These are phyloP conservation scores for rapeseed (Brassica napus) DNA, from an alignment of 345 rosid species.

Conservation along the genomic window Da-Ae NC_063450.1:30184501-30185000, in stretches of 20 bases:
- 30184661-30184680: not conserved
- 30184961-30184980: constrained; percentile 55
- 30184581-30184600: no score
- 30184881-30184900: constrained; percentile 60
- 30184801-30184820: constrained; percentile 55
- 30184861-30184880: constrained; percentile 44
- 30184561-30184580: not conserved
- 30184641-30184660: not conserved
- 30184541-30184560: not conserved
- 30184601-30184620: not conserved
- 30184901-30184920: constrained; percentile 52
- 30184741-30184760: not conserved
- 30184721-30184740: not conserved
- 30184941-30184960: constrained; percentile 58
- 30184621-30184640: not conserved
- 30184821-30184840: constrained; percentile 56
- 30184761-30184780: constrained; percentile 36
- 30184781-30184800: constrained; percentile 53
- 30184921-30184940: constrained; percentile 38
- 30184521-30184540: no score
- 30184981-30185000: constrained; percentile 54
- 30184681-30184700: not conserved
- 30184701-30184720: not conserved
- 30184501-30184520: no score
- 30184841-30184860: constrained; percentile 46